Evolutionary conservation across 2,329 filamentous ascomycete species (phyloP), one percentile per base, ranked within the genome.

Genomic region (Curvularia hawaiiensis): DNA sequence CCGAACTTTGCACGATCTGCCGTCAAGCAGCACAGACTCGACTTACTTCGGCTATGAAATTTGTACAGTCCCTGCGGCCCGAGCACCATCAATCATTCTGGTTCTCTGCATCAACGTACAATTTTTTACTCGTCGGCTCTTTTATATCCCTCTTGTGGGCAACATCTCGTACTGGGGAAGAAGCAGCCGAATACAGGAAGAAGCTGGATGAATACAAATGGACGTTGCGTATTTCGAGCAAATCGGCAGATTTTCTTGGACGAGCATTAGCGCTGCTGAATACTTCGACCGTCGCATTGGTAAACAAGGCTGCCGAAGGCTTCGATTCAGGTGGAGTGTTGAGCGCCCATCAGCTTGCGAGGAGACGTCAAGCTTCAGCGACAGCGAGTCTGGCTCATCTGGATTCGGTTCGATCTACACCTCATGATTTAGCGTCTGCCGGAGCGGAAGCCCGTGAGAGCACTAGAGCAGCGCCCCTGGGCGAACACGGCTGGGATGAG

Each of bases 11-110:
- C n/a, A 51, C 63, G 18, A 76, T 78, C 38, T 79, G 77, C 56
- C 78, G 79, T 3, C 68, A 69, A 46, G 79, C 79, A n/a, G 78
- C 79, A 24, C 74, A 75, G 50, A 75, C 75, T 4, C 75, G 79
- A 6, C 75, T 81, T 30, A 70, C 71, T 35, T 79, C 76, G 16
- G 78, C 78, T n/a, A 78, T 80, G 60, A 75, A 76, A 18, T 80
- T 82, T 54, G 72, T 81, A n/a, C 75, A 78, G 33, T 66, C 73
- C 18, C 68, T 82, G 6, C 77, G 78, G 38, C 76, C 78, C 5
- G 77, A 79, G 31, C 79, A 82, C 46, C 71, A 81, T 8, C 75
- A 78, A 35, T 79, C 78, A 0, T 81, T 81, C 67, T 82, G 79
- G 79, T 80, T 79, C 57, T 80, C 77, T 16, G 74, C 77, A 6